A percentile compares a stretch with the other conserved stretches of the same genome.
These are phyloP conservation scores for Cryptococcus jaspeensis DNA, from an alignment of 1,284 basidiomycete genomes.

Conservation along the genomic window DNA sequence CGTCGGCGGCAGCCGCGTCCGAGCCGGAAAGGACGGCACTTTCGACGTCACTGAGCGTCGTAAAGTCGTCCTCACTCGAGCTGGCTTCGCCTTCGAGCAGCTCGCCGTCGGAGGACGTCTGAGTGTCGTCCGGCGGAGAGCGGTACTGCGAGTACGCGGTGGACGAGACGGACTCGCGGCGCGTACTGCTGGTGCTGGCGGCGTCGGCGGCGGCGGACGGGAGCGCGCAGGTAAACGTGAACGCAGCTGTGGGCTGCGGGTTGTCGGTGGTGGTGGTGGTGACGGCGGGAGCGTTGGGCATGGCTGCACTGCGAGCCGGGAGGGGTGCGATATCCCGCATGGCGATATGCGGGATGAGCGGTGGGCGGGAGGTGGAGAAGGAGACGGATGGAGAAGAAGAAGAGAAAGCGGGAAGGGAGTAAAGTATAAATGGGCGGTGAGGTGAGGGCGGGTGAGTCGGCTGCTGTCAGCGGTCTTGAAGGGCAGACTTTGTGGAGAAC, in stretches of 20 bases:
- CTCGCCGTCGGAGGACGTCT: background rate
- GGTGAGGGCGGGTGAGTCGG: no score
- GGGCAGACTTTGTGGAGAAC: no score
- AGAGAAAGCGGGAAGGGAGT: background rate
- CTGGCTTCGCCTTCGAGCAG: slow-evolving; percentile 5
- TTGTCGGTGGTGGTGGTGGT: background rate
- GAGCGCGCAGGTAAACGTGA: background rate
- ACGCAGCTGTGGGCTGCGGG: background rate
- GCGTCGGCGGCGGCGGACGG: background rate
- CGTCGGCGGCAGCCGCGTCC: background rate
- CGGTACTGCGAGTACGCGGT: background rate
- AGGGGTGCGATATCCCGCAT: background rate
- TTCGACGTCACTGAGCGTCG: background rate
- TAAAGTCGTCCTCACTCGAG: slow-evolving; percentile 4
- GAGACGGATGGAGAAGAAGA: slow-evolving; percentile 1
- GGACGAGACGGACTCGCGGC: background rate
- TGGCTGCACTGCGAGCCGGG: background rate
- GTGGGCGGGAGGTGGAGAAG: background rate
- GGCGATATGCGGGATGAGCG: background rate
- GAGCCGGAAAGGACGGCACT: background rate
- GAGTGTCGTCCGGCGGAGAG: background rate
- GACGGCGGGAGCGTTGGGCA: background rate
- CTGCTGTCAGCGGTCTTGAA: no score
- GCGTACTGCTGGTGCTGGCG: no score
- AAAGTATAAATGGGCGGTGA: no score